Evolutionary conservation across 192 early-diverging fungal species (phyloP), one percentile per base, ranked within the genome.

Genomic region (Mortierella antarctica): DNA sequence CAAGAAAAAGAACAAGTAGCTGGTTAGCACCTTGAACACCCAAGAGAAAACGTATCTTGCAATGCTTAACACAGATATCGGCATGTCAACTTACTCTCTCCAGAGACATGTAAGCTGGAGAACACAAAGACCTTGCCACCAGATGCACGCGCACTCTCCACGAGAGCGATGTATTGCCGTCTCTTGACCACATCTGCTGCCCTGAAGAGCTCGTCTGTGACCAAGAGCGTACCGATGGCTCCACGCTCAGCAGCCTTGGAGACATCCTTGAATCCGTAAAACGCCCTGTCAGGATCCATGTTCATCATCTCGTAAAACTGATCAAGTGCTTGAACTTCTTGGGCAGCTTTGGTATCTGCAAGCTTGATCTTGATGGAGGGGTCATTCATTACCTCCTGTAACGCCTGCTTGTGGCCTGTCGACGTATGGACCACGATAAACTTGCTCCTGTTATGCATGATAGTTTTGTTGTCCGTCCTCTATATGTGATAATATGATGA

Each of bases 391-490:
- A 97, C 94, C 83, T 99, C 98, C 53, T 91, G 88, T 9, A 99
- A 74, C n/a, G 98, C 92, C 79, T 97, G 95, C 75, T 98, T 98
- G 85, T 98, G 97, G 2, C 97, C 98, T 18, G 93, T 95, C 7
- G 97, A 98, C 73, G 94, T 95, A 77, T 98, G 95, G 7, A 98
- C 93, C 18, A 92, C 84, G 41, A 98, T 62, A 61, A 99, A 94
- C 65, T 98, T 99, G 70, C 88, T 70, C 68, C 90, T 87, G 85
- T 96, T 97, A 46, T 95, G 95, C 52, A 99, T 75, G 7, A 97
- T 78, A 6, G 72, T 52, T 73, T 94, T 96, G 75, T 94, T 93
- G 45, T 97, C 95, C 39, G 89, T 89, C 83, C 90, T 92, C 89
- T 90, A 49, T 63, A 39, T 5, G 13, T 54, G 6, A 17, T 4